These are phyloP conservation scores for Lentinula edodes DNA, from an alignment of 768 basidiomycete species.

Conservation along the genomic window DNA sequence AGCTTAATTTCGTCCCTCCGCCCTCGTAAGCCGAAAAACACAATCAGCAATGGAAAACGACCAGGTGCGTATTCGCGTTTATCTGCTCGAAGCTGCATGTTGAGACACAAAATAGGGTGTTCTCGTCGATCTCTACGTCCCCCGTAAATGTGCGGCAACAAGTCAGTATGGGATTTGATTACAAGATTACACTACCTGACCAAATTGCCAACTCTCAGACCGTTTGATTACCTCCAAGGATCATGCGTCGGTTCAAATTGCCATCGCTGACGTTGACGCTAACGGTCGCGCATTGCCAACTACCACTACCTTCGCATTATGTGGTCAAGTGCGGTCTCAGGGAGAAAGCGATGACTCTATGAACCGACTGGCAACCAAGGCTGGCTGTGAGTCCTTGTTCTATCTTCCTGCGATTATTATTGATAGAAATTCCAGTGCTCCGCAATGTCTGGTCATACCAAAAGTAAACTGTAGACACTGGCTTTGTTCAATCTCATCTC, in stretches of 20 bases:
- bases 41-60: constrained; percentile 76
- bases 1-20: not conserved
- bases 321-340: constrained; percentile 88
- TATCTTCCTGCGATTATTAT: constrained; percentile 2
- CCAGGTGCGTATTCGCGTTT: constrained; percentile 45
- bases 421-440: constrained; percentile 56
- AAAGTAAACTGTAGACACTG: constrained; percentile 53
- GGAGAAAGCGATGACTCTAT: constrained; percentile 96
- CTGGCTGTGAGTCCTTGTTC: constrained; percentile 69
- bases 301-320: constrained; percentile 90
- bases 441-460: constrained; percentile 94
- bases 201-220: constrained; percentile 43
- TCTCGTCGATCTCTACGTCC: constrained; percentile 99
- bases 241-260: constrained; percentile 97
- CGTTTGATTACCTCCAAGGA: constrained; percentile 99
- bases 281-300: constrained; percentile 74
- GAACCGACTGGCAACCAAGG: constrained; percentile 93
- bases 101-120: constrained; percentile 56
- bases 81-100: not conserved
- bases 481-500: not conserved
- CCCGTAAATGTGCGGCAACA: constrained; percentile 98
- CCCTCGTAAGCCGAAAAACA: not conserved
- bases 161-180: constrained; percentile 51
- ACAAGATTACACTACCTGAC: not conserved
- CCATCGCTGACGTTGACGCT: constrained; percentile 90